Percentiles rank a stretch among this genome's conserved stretches.
Evolutionary conservation across 2,329 filamentous ascomycete species (phyloP).

Genomic region (Rosellinia necatrix): DNA sequence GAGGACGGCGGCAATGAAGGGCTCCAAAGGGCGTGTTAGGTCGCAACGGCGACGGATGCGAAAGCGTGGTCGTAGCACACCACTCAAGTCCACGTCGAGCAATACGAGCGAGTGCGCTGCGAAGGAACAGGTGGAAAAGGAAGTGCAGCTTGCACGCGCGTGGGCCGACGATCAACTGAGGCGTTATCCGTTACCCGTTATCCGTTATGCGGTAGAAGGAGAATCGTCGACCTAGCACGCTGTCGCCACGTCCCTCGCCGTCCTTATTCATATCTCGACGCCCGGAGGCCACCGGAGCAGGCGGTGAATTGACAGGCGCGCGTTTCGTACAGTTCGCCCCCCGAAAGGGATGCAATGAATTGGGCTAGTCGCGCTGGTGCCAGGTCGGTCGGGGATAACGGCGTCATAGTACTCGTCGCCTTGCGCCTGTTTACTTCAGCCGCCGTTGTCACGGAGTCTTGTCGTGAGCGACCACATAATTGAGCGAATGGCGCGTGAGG

Average conservation of each 20-base stretch:
- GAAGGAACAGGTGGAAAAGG: neutral
- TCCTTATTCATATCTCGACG: neutral
- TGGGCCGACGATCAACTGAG: slow-evolving; percentile 2
- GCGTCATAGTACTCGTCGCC: neutral
- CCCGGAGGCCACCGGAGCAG: neutral
- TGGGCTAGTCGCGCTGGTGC: neutral
- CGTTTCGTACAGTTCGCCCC: neutral
- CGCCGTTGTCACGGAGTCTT: slow-evolving; percentile 3
- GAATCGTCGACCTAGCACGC: neutral
- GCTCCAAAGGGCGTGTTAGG: neutral
- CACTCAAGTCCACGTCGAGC: slow-evolving; percentile 1
- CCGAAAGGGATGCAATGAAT: neutral
- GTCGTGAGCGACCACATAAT: neutral
- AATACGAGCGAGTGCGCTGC: neutral
- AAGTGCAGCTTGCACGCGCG: neutral
- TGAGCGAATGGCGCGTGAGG: neutral
- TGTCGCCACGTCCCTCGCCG: neutral
- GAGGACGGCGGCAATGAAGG: slow-evolving; percentile 7
- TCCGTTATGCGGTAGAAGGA: too few species aligned
- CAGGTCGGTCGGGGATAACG: slow-evolving; percentile 6
- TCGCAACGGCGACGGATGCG: neutral
- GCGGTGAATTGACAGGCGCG: neutral
- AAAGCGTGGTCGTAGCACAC: neutral
- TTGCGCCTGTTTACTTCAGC: neutral
- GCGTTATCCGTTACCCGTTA: too few species aligned